Base-by-base conservation (phyloP, 331 rosid genomes). In the Saraca asoca region DNA sequence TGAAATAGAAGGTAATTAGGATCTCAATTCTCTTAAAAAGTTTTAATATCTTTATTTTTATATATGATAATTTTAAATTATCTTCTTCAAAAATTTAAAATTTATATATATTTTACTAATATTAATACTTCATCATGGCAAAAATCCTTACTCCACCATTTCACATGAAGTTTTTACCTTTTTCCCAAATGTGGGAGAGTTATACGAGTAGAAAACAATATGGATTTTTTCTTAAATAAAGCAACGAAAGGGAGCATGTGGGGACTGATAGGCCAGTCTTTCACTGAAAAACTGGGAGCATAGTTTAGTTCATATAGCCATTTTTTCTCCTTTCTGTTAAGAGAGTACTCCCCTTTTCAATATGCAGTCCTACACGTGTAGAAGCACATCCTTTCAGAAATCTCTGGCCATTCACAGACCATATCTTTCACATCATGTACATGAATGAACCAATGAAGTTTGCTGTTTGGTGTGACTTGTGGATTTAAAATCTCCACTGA, bases 271-370 rank as follows among this genome's bases (percentile, higher is more conserved):
- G 80, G 79, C 70, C 79, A 64, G 63, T 45, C 61, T 71, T 62
- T 82, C 91, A 82, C 87, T 80, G 89, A 89, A 85, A 85, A 79
- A 82, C 86, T 69, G 88, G 91, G 64, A 72, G 51, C 75, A 70
- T 66, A 71, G 46, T 74, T 68, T 64, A n/a, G n/a, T n/a, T n/a
- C n/a, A n/a, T n/a, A 52, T 63, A 42, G 56, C 44, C 31, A 24
- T 24, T 24, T 66, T 54, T 68, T 70, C 55, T 72, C 33, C 31
- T 24, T 75, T 58, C 67, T 66, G 31, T 72, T 63, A 51, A 16
- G 62, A 66, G 41, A 70, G 51, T 58, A 66, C 34, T 16, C 34
- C 54, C 79, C 52, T 55, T 79, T 70, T 62, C 51, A 74, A 67
- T 75, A 57, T 81, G 80, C 74, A 66, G 68, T 55, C 57, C 43